phyloP scores from a whole-genome alignment of 2,329 filamentous ascomycete genomes.

The Colletotrichum higginsianum region DNA sequence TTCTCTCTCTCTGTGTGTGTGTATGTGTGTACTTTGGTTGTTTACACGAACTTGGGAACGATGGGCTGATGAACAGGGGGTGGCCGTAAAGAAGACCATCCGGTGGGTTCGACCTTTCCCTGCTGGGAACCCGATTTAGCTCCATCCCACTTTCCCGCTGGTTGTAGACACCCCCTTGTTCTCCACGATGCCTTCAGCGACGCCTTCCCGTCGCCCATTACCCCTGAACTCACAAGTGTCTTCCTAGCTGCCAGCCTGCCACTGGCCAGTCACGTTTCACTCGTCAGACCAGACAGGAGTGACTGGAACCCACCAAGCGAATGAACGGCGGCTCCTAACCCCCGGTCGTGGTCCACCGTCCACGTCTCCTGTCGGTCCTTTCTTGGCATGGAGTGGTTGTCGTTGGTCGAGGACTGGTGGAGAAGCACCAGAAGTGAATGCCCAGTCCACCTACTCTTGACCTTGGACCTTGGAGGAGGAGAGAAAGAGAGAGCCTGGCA shows the following conservation, averaged over 20 bases:
- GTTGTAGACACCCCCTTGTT: slow-evolving; percentile 18
- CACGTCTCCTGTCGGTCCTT: slow-evolving; percentile 41
- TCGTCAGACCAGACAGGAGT: slow-evolving; percentile 33
- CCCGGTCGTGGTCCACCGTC: slow-evolving; percentile 24
- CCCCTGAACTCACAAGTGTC: slow-evolving; percentile 24
- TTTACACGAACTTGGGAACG: background rate
- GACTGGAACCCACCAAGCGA: slow-evolving; percentile 16
- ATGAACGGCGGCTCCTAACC: slow-evolving; percentile 16
- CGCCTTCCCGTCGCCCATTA: slow-evolving; percentile 20
- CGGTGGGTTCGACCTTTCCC: background rate
- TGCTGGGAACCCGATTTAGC: slow-evolving; percentile 23
- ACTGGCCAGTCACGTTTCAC: slow-evolving; percentile 20
- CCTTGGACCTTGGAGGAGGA: background rate
- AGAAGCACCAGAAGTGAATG: background rate
- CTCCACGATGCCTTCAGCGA: slow-evolving; percentile 14
- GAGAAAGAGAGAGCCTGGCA: background rate
- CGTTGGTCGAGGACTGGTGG: slow-evolving; percentile 5
- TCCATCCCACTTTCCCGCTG: slow-evolving; percentile 25
- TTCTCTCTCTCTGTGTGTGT: too few species aligned
- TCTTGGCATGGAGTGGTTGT: slow-evolving; percentile 34
- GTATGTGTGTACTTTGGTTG: too few species aligned
- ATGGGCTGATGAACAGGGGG: background rate
- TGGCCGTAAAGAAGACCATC: background rate
- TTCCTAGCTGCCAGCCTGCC: slow-evolving; percentile 23
- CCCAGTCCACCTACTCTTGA: background rate